phyloP scores from a whole-genome alignment of 2,329 filamentous ascomycete species.

The Colletotrichum magnum region DNA sequence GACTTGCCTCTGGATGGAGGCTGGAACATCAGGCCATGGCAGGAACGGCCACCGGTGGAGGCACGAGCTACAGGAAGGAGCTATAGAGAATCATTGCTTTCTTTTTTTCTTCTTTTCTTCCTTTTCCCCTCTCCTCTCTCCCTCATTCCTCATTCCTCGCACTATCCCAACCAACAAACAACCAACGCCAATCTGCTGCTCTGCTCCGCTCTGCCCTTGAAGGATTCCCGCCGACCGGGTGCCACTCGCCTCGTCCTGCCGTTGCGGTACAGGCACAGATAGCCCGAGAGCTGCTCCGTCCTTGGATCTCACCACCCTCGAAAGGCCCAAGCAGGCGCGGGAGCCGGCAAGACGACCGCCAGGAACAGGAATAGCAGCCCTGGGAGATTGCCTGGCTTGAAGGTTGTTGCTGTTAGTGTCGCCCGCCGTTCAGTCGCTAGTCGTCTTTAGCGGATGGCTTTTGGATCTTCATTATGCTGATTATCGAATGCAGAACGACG shows the following conservation, averaged over 20 bases:
- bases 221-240: neutral
- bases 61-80: no score
- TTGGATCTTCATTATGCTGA: neutral
- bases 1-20: neutral
- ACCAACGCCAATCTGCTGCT: neutral
- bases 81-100: neutral
- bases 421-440: conserved; percentile 15
- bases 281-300: neutral
- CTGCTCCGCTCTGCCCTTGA: neutral
- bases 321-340: neutral
- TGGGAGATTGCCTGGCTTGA: conserved; percentile 22
- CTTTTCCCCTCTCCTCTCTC: neutral
- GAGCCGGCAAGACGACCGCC: neutral
- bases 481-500: no score
- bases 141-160: neutral
- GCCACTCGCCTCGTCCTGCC: neutral
- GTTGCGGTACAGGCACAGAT: neutral
- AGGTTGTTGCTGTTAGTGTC: conserved; percentile 26
- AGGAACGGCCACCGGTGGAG: neutral
- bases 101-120: neutral
- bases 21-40: neutral
- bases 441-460: conserved; percentile 19
- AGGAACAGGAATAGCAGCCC: conserved; percentile 31
- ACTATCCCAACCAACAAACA: neutral
- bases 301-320: no score